These are phyloP conservation scores for Fusarium sacchari DNA, from an alignment of 2,329 filamentous ascomycete genomes.

Conservation along the genomic window DNA sequence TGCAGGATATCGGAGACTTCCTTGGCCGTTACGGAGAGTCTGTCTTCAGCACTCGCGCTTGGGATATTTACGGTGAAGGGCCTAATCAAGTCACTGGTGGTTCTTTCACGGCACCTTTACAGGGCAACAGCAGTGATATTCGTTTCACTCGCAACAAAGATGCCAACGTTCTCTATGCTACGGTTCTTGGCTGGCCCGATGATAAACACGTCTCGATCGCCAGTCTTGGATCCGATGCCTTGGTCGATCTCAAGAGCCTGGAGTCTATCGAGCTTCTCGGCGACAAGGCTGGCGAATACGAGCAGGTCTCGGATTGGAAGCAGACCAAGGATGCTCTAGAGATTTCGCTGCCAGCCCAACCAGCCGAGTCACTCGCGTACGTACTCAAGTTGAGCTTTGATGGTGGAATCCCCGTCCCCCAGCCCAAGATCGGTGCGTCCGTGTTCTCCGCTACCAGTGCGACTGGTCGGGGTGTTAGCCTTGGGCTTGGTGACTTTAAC, in stretches of 20 bases:
- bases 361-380: not conserved
- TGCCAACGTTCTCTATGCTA: not conserved
- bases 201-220: not conserved
- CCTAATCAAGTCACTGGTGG: constrained; percentile 10
- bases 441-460: not conserved
- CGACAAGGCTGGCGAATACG: not conserved
- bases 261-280: constrained; percentile 2
- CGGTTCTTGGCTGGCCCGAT: constrained; percentile 7
- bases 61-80: constrained; percentile 8
- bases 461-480: not conserved
- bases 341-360: not conserved
- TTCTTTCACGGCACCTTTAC: not conserved
- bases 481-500: not conserved
- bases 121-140: constrained; percentile 15
- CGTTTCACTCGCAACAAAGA: constrained; percentile 11
- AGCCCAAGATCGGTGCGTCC: not conserved
- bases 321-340: constrained; percentile 1
- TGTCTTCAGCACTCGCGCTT: not conserved
- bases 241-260: not conserved
- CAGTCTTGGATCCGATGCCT: not conserved
- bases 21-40: constrained; percentile 3
- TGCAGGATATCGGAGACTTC: constrained; percentile 5
- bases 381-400: constrained; percentile 2
- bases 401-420: not conserved
- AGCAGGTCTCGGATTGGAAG: not conserved